phyloP scores from a whole-genome alignment of 2,329 filamentous ascomycete species.

The Sodiomyces alkalinus region DNA sequence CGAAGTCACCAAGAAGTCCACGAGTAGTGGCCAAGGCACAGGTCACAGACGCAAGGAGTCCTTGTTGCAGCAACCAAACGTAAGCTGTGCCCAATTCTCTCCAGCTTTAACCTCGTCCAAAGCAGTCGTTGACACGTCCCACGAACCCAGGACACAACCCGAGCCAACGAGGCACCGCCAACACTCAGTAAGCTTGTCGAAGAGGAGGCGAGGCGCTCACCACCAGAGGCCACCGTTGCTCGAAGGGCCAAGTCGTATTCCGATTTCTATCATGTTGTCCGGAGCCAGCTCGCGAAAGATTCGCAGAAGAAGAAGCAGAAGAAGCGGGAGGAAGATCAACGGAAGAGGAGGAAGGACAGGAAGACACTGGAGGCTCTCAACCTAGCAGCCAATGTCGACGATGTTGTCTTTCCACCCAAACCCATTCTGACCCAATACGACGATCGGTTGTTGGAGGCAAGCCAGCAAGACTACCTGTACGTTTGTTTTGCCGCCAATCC shows the following conservation, averaged over 20 bases:
- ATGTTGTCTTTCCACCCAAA: slow-evolving; percentile 4
- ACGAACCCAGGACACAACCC: slow-evolving; percentile 33
- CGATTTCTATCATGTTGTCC: slow-evolving; percentile 54
- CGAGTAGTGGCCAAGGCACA: slow-evolving; percentile 24
- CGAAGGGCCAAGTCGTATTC: slow-evolving; percentile 64
- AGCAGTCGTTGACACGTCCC: slow-evolving; percentile 1
- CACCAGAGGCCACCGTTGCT: slow-evolving; percentile 49
- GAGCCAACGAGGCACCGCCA: slow-evolving; percentile 33
- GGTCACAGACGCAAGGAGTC: slow-evolving; percentile 54
- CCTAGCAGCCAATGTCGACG: slow-evolving; percentile 14
- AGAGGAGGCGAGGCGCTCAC: slow-evolving; percentile 41
- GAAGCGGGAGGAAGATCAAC: slow-evolving; percentile 13
- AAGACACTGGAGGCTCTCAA: slow-evolving; percentile 36
- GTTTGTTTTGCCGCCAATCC: slow-evolving; percentile 12
- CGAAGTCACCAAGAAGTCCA: slow-evolving; percentile 36
- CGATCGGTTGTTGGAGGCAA: slow-evolving; percentile 59
- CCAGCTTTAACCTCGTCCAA: background rate
- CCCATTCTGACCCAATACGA: slow-evolving; percentile 41
- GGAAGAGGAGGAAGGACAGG: slow-evolving; percentile 22
- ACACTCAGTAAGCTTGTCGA: slow-evolving; percentile 44
- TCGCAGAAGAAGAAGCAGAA: slow-evolving; percentile 22
- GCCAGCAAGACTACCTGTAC: slow-evolving; percentile 73
- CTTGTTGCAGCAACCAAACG: slow-evolving; percentile 51
- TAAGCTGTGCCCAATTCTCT: slow-evolving; percentile 18
- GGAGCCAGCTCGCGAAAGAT: slow-evolving; percentile 40